Percentiles rank a stretch among this genome's conserved stretches.
These are phyloP conservation scores for Coleophoma crateriformis DNA, from an alignment of 2,329 filamentous ascomycete species.

Conservation along the genomic window DNA sequence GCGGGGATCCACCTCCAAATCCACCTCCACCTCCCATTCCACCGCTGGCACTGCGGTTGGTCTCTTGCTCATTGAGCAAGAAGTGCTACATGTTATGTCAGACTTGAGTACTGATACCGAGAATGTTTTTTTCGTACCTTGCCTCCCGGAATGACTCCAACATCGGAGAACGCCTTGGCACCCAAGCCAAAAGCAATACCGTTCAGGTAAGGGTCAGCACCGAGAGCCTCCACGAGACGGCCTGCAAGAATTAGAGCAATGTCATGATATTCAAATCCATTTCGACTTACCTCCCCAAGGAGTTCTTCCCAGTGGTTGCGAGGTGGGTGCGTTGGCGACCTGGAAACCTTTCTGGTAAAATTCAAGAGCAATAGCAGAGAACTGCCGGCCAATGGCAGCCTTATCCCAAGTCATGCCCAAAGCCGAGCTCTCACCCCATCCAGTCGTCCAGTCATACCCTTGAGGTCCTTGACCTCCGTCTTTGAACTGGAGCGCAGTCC, in stretches of 20 bases:
- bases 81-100: slow-evolving; percentile 21
- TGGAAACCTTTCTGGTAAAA: slow-evolving; percentile 12
- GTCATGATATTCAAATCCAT: neutral
- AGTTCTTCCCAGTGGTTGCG: slow-evolving; percentile 11
- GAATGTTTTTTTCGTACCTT: neutral
- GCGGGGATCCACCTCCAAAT: neutral
- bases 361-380: slow-evolving; percentile 9
- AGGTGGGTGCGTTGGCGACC: slow-evolving; percentile 8
- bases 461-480: slow-evolving; percentile 9
- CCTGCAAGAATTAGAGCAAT: neutral
- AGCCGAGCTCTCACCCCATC: slow-evolving; percentile 7
- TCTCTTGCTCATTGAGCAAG: slow-evolving; percentile 15
- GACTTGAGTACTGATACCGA: neutral
- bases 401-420: slow-evolving; percentile 11
- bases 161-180: slow-evolving; percentile 7
- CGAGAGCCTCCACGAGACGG: slow-evolving; percentile 10
- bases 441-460: slow-evolving; percentile 12
- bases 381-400: slow-evolving; percentile 6
- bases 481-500: slow-evolving; percentile 8
- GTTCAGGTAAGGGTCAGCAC: slow-evolving; percentile 11
- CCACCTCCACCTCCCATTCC: slow-evolving; percentile 37
- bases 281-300: slow-evolving; percentile 5
- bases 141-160: slow-evolving; percentile 9
- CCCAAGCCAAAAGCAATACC: slow-evolving; percentile 14
- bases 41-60: slow-evolving; percentile 38